Evolutionary conservation across 768 basidiomycete genomes (phyloP).

Genomic region (Hygrophorus pudorinus): DNA sequence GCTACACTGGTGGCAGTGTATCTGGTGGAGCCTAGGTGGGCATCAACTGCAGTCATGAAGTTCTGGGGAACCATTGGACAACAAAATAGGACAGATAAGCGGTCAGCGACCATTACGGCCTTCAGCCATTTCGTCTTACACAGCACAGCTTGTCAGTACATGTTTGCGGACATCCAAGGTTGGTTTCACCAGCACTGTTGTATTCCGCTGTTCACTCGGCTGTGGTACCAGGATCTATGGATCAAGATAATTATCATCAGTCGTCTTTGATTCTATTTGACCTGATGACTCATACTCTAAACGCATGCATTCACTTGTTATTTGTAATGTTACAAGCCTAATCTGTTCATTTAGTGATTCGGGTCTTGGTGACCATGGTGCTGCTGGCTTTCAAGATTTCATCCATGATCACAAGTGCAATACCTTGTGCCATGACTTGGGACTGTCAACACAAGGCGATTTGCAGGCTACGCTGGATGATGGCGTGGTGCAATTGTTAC

Average conservation of each 20-base stretch:
- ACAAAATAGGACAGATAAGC: background rate
- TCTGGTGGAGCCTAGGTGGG: background rate
- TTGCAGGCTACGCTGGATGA: background rate
- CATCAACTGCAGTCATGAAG: background rate
- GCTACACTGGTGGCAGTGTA: too few species aligned
- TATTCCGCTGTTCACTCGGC: too few species aligned
- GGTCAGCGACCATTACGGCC: background rate
- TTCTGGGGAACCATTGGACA: background rate
- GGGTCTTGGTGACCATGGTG: background rate
- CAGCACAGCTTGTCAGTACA: background rate
- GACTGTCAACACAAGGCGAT: background rate
- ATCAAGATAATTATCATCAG: background rate
- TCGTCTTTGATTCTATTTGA: background rate
- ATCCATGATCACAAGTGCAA: background rate
- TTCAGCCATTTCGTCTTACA: slow-evolving; percentile 2
- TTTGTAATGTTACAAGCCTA: background rate
- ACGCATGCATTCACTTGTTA: background rate
- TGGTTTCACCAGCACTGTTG: too few species aligned
- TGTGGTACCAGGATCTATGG: background rate
- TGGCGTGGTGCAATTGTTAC: too few species aligned
- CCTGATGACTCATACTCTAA: background rate
- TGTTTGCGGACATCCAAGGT: too few species aligned
- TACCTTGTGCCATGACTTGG: background rate
- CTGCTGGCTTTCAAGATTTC: background rate
- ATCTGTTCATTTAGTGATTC: background rate